These are phyloP conservation scores for Raddia guianensis DNA, from an alignment of 176 grass and related monocot genomes.

Conservation along the genomic window DNA sequence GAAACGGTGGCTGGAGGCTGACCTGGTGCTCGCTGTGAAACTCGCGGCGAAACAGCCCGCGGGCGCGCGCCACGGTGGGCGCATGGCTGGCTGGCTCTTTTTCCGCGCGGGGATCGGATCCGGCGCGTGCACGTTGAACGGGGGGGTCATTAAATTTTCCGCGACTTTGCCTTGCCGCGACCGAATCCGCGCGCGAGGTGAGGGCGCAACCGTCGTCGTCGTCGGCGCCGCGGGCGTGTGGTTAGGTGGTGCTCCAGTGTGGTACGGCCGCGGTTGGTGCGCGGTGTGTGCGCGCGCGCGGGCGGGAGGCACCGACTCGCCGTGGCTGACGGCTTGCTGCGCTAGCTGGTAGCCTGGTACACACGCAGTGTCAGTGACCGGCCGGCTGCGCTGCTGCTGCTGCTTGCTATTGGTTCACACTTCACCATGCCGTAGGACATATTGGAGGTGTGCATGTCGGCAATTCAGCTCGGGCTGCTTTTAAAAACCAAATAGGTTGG, in stretches of 20 bases:
- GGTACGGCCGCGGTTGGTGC: conserved; percentile 12
- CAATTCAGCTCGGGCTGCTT: too few species aligned
- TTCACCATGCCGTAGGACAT: too few species aligned
- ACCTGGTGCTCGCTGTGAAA: background rate
- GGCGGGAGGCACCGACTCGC: too few species aligned
- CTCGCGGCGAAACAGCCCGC: conserved; percentile 13
- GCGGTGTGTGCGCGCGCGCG: background rate
- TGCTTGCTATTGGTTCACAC: background rate
- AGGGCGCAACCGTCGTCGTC: background rate
- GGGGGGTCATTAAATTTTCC: background rate
- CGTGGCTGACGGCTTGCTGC: background rate
- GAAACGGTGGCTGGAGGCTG: background rate
- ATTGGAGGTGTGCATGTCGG: too few species aligned
- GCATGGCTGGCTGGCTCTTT: background rate
- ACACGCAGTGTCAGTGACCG: too few species aligned
- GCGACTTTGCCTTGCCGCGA: background rate
- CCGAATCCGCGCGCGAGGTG: conserved; percentile 1
- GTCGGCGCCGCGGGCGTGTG: background rate
- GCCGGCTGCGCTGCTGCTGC: too few species aligned
- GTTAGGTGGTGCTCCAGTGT: background rate
- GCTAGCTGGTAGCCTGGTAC: background rate
- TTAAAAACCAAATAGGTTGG: too few species aligned
- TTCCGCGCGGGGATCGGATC: background rate
- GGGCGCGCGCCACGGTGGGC: background rate
- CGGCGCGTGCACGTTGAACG: conserved; percentile 24